Evolutionary conservation across 2,329 filamentous ascomycete species (phyloP).

Genomic region (Phoma herbarum): DNA sequence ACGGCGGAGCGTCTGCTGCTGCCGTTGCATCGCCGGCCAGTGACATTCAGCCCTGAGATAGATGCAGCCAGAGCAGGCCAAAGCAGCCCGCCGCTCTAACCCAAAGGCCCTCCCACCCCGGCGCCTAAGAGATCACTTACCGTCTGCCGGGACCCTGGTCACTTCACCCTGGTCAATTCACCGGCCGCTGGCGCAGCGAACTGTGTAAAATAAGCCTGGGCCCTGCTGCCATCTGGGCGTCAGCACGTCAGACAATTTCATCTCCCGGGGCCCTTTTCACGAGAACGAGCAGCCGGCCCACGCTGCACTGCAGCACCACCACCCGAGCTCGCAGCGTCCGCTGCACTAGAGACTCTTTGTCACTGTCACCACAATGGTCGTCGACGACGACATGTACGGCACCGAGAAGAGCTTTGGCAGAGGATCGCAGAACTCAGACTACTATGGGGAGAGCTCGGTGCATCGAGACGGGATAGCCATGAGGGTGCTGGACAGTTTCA

Average conservation of each 20-base stretch:
- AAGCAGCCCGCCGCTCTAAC: slow-evolving; percentile 12
- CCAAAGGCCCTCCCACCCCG: slow-evolving; percentile 12
- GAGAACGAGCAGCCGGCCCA: slow-evolving; percentile 15
- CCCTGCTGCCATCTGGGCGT: slow-evolving; percentile 16
- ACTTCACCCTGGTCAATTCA: slow-evolving; percentile 4
- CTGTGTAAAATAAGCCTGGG: slow-evolving; percentile 19
- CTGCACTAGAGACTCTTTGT: slow-evolving; percentile 19
- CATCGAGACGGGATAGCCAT: slow-evolving; percentile 45
- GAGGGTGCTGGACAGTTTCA: slow-evolving; percentile 57
- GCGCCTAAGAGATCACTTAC: slow-evolving; percentile 14
- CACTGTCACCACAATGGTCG: slow-evolving; percentile 32
- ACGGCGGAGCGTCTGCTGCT: slow-evolving; percentile 10
- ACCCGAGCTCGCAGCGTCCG: slow-evolving; percentile 30
- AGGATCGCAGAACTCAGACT: slow-evolving; percentile 45
- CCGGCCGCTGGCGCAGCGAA: not conserved
- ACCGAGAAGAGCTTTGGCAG: slow-evolving; percentile 53
- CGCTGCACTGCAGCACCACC: slow-evolving; percentile 28
- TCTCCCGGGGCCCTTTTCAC: slow-evolving; percentile 14
- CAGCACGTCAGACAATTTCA: slow-evolving; percentile 12
- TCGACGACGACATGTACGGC: slow-evolving; percentile 49
- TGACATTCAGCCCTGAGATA: slow-evolving; percentile 13
- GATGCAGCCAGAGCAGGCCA: not conserved
- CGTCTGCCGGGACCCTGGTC: slow-evolving; percentile 21
- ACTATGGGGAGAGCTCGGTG: slow-evolving; percentile 50
- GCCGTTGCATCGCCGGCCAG: slow-evolving; percentile 18